Evolutionary conservation across 352 stramenopile species (phyloP), one percentile per base, ranked within the genome.

Genomic region (Pythium coloratum): DNA sequence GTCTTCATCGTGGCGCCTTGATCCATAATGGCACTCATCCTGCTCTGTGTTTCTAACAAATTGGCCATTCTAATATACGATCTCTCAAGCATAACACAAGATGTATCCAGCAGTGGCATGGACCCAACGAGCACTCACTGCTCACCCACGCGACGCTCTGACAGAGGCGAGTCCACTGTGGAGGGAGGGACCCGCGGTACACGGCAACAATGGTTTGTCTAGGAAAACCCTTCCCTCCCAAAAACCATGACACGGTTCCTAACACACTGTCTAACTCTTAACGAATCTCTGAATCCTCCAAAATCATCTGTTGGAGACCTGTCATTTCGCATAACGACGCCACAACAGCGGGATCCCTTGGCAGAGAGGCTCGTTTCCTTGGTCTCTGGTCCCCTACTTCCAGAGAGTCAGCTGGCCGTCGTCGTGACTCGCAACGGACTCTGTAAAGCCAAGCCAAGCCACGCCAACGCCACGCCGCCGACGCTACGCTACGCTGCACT

Each of bases 401-500:
- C 12, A 59, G 32, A 70, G 64, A 70, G 64, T 70, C 64, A 70
- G 64, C 63, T 64, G 63, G 55, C 64, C 44, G 59, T 30, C 14
- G 30, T 47, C 28, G 42, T 13, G 12, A 14, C 16, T 24, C 10
- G 54, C 33, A 28, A 55, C 38, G 28, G 51, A 67, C 28, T 30
- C 28, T 30, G 38, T 16, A 67, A 59, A 46, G 49, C 10, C 28
- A 28, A 46, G 49, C 10, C 28, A 28, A 30, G 28, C 28, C 28
- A 30, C 28, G 28, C 28, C 28, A 30, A 30, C 49, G 34, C 46
- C 32, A 47, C 5, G 40, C 40, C n/a, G 3, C 40, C 10, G 40
- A 30, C 28, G 38, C 38, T 20, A 53, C 46, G 46, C 46, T 20
- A 53, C 46, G 46, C 46, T 53, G 46, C 46, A 53, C 46, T 53